Evolutionary conservation across 805 yeast species (phyloP).

Genomic region (Metschnikowia hibisci): DNA sequence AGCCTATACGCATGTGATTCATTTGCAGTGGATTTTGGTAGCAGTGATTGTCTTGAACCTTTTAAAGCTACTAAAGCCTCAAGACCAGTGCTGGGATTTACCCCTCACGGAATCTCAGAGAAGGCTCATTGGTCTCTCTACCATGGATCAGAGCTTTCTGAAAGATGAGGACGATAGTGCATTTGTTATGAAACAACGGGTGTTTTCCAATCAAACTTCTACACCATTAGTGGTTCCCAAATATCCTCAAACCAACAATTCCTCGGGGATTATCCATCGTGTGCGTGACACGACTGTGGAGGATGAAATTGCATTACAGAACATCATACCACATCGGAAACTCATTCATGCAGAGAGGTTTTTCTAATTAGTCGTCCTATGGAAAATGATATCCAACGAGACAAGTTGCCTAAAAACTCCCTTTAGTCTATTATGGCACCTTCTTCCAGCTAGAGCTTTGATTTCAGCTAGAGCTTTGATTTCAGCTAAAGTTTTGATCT

Average conservation of each 20-base stretch:
- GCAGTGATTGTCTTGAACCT: conserved; percentile 26
- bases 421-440: too few relatives aligned
- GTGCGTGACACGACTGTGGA: not conserved
- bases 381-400: too few relatives aligned
- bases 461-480: too few relatives aligned
- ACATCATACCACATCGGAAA: conserved; percentile 7
- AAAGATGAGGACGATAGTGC: conserved; percentile 17
- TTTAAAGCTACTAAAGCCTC: conserved; percentile 33
- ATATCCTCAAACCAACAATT: conserved; percentile 15
- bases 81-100: conserved; percentile 49
- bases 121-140: conserved; percentile 40
- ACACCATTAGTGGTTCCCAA: conserved; percentile 19
- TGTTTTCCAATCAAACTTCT: conserved; percentile 16
- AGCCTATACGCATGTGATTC: conserved; percentile 2
- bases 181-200: conserved; percentile 22
- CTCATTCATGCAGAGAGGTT: not conserved
- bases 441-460: too few relatives aligned
- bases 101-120: conserved; percentile 47
- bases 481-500: too few relatives aligned
- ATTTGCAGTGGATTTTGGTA: conserved; percentile 18
- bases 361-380: too few relatives aligned
- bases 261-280: conserved; percentile 7
- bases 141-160: conserved; percentile 1
- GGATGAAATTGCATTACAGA: conserved; percentile 9
- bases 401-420: too few relatives aligned